These are phyloP conservation scores for Harringtonia aguacate DNA, from an alignment of 2,329 filamentous ascomycete genomes.

Conservation along the genomic window DNA sequence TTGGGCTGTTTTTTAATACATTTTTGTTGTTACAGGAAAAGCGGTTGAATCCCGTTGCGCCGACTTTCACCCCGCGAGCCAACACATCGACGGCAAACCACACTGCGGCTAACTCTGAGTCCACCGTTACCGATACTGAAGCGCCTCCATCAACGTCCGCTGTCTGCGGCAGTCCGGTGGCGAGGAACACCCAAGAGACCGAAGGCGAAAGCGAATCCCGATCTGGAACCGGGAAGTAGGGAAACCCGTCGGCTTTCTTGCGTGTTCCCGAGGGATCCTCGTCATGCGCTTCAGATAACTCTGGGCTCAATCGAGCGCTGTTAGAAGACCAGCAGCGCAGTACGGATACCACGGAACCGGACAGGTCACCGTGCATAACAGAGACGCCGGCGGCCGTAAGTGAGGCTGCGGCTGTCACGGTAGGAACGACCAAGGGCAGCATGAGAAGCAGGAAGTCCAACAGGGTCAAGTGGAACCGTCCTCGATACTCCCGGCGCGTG, in stretches of 20 bases:
- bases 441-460: constrained; percentile 5
- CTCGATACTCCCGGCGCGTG: constrained; percentile 30
- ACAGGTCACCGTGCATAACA: neutral
- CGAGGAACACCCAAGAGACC: no score
- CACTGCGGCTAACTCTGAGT: neutral
- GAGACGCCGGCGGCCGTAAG: neutral
- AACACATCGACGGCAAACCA: constrained; percentile 4
- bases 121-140: neutral
- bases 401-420: neutral
- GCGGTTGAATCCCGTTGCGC: constrained; percentile 44
- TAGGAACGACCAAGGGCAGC: constrained; percentile 5
- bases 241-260: neutral
- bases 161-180: no score
- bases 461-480: constrained; percentile 10
- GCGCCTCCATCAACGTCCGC: neutral
- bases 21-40: constrained; percentile 30
- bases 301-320: neutral
- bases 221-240: no score
- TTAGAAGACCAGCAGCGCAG: constrained; percentile 4
- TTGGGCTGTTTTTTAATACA: constrained; percentile 31
- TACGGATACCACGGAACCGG: constrained; percentile 8
- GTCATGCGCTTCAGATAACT: neutral
- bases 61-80: constrained; percentile 41
- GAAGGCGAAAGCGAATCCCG: neutral
- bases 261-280: neutral